Evolutionary conservation across 2,329 filamentous ascomycete genomes (phyloP).

Genomic region (Myriangium duriaei): DNA sequence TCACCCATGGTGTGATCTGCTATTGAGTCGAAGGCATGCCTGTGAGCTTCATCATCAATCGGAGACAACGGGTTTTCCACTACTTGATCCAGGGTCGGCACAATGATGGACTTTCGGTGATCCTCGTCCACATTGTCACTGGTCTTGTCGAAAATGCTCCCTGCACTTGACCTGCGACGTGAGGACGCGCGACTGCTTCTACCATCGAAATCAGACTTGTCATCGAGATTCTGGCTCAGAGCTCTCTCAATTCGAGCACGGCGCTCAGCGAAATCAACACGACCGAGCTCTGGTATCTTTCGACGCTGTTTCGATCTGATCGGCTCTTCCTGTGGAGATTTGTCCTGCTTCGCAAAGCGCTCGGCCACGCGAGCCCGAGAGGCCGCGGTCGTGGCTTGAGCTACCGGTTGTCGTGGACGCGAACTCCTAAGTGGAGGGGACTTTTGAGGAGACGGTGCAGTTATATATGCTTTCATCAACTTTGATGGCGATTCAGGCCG

Average conservation of each 20-base stretch:
- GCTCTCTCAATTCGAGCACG: constrained; percentile 73
- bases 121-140: not conserved
- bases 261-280: constrained; percentile 74
- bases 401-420: constrained; percentile 66
- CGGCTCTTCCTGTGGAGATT: constrained; percentile 11
- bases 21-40: not conserved
- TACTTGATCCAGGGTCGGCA: constrained; percentile 4
- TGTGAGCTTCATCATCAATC: constrained; percentile 3
- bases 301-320: constrained; percentile 16
- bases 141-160: not conserved
- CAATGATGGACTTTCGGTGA: not conserved
- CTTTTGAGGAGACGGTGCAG: constrained; percentile 54
- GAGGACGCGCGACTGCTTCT: constrained; percentile 34
- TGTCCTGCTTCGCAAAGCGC: constrained; percentile 27
- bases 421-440: constrained; percentile 74
- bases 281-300: constrained; percentile 50
- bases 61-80: constrained; percentile 7
- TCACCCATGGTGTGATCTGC: constrained; percentile 23
- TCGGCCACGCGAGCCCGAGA: constrained; percentile 55
- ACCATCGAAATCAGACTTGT: constrained; percentile 32
- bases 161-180: constrained; percentile 2
- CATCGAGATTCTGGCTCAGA: constrained; percentile 71
- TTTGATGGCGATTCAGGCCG: constrained; percentile 4
- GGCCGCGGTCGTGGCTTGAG: constrained; percentile 57
- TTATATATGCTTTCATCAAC: constrained; percentile 59